phyloP scores from a whole-genome alignment of 495 filamentous ascomycete genomes.

The Lepidopterella palustris region DNA sequence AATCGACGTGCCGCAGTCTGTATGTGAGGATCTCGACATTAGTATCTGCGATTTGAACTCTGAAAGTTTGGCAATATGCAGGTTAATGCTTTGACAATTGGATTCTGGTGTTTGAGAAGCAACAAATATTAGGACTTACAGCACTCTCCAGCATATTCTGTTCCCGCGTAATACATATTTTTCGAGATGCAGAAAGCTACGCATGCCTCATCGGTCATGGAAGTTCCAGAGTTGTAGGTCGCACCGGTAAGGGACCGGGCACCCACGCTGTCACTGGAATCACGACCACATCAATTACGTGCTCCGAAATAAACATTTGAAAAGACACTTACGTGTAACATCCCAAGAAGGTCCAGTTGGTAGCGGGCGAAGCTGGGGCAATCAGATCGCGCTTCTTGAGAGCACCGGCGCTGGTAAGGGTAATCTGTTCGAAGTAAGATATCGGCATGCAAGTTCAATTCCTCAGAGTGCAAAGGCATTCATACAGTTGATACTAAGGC shows the following conservation, averaged over 20 bases:
- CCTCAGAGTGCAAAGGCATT: not conserved
- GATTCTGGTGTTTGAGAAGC: too few relatives aligned
- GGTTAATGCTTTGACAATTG: too few relatives aligned
- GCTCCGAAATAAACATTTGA: not conserved
- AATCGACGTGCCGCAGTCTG: slow-evolving; percentile 18
- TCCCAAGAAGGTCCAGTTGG: slow-evolving; percentile 18
- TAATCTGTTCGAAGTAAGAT: slow-evolving; percentile 5
- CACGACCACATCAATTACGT: not conserved
- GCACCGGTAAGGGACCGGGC: slow-evolving; percentile 33
- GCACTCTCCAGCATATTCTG: slow-evolving; percentile 38
- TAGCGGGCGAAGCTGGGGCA: slow-evolving; percentile 3
- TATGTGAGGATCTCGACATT: not conserved
- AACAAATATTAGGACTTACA: slow-evolving; percentile 16
- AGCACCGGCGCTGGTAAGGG: slow-evolving; percentile 1
- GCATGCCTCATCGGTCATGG: slow-evolving; percentile 16
- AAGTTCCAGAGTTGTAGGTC: slow-evolving; percentile 1
- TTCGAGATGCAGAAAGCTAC: slow-evolving; percentile 2
- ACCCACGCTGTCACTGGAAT: slow-evolving; percentile 27
- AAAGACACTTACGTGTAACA: slow-evolving; percentile 19
- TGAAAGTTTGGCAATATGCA: not conserved
- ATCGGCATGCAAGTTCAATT: slow-evolving; percentile 1
- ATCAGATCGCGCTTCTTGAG: slow-evolving; percentile 6
- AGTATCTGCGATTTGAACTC: too few relatives aligned
- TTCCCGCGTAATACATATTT: slow-evolving; percentile 22
- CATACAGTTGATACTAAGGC: slow-evolving; percentile 14